These are phyloP conservation scores for Cenchrus fungigraminus DNA, from an alignment of 176 grass and related monocot genomes.

Conservation along the genomic window DNA sequence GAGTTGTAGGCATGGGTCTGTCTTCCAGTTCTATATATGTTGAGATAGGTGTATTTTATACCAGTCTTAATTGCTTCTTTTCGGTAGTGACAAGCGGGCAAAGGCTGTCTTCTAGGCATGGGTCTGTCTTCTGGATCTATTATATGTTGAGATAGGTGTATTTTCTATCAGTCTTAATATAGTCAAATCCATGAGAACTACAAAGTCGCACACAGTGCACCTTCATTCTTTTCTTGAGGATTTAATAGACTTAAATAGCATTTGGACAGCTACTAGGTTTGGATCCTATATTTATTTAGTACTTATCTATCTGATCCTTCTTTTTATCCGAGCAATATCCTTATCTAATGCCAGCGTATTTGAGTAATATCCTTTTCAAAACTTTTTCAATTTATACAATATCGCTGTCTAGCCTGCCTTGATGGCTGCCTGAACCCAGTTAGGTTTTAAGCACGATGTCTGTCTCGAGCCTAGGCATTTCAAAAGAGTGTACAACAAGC, in stretches of 20 bases:
- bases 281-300: not conserved
- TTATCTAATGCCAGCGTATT: not conserved
- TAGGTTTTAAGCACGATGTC: not conserved
- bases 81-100: too few relatives aligned
- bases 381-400: not conserved
- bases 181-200: not conserved
- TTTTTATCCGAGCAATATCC: not conserved
- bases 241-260: not conserved
- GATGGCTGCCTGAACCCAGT: not conserved
- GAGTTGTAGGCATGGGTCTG: not conserved
- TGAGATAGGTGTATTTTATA: not conserved
- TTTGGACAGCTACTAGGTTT: not conserved
- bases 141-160: not conserved
- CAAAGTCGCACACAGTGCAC: not conserved
- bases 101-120: too few relatives aligned
- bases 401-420: not conserved
- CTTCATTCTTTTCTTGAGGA: too few relatives aligned
- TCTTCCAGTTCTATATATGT: not conserved
- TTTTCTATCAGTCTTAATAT: not conserved
- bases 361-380: not conserved
- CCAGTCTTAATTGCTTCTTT: not conserved
- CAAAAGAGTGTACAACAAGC: not conserved
- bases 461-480: not conserved
- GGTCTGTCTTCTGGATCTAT: not conserved
- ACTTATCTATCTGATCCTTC: not conserved